A percentile compares a stretch with the other conserved stretches of the same genome.
Evolutionary conservation across 495 filamentous ascomycete species (phyloP).

Genomic region (Letharia lupina): DNA sequence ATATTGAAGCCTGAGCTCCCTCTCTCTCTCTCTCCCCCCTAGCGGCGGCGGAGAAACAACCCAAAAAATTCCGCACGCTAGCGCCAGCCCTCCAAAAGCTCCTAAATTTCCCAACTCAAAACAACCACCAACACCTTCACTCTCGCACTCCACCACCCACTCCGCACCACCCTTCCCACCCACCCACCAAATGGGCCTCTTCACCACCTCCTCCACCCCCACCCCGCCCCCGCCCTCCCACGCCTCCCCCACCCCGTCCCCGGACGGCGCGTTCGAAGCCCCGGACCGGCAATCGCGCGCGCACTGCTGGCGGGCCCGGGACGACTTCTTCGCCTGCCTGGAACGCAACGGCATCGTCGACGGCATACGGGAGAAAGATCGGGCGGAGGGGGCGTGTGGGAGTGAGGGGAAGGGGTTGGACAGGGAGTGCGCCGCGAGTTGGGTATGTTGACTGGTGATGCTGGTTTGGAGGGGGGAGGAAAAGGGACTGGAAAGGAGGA

Average conservation of each 20-base stretch:
- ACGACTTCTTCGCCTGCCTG: slow-evolving; percentile 77
- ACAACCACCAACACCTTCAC: neutral
- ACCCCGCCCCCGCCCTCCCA: slow-evolving; percentile 14
- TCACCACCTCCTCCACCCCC: slow-evolving; percentile 28
- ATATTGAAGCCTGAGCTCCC: too few relatives aligned
- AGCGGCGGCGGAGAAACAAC: too few relatives aligned
- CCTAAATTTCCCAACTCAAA: neutral
- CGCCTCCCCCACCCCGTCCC: slow-evolving; percentile 26
- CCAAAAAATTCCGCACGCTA: too few relatives aligned
- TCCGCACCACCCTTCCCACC: neutral
- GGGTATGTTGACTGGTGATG: slow-evolving; percentile 44
- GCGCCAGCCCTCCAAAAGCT: too few relatives aligned
- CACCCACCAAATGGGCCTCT: slow-evolving; percentile 37
- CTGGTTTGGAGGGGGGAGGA: neutral
- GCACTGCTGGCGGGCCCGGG: slow-evolving; percentile 78
- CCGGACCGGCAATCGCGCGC: slow-evolving; percentile 70
- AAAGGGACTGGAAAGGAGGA: neutral
- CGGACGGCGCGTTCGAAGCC: slow-evolving; percentile 48
- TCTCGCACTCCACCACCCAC: neutral
- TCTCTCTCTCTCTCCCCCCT: too few relatives aligned
- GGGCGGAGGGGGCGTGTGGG: slow-evolving; percentile 57
- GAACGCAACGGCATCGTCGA: slow-evolving; percentile 77
- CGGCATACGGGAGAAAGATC: slow-evolving; percentile 62
- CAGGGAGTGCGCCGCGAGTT: slow-evolving; percentile 65
- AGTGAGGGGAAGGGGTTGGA: slow-evolving; percentile 59